Base-by-base conservation (phyloP, 768 basidiomycete species). In the Arthromyces matolae region DNA sequence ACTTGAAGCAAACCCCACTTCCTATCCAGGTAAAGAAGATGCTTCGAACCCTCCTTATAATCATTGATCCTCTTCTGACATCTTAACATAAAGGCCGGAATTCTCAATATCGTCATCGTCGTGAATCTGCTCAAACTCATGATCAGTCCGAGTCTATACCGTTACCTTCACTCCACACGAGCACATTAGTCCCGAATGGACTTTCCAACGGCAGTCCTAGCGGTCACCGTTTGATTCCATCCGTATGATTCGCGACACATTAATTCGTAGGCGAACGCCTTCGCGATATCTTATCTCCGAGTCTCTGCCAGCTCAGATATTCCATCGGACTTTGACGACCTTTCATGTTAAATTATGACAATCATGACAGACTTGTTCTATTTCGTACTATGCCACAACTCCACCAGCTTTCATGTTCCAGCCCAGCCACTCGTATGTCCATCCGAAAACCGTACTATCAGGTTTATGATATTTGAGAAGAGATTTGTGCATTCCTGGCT, bases 351-450 rank as follows among this genome's bases (percentile, higher is more conserved):
- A n/a, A n/a, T n/a, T n/a, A n/a, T n/a, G n/a, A n/a, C n/a, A n/a
- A n/a, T n/a, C n/a, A n/a, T n/a, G n/a, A n/a, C n/a, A n/a, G n/a
- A n/a, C n/a, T n/a, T n/a, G n/a, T n/a, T n/a, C 35, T 22, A 4
- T 9, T 23, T 8, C 9, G n/a, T n/a, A 18, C 45, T 25, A 50
- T 14, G 49, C 43, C 20, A 65, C 61, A 47, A 67, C 42, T 8
- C 69, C 71, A 2, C 67, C 71, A 23, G 54, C 55, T 2, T 45
- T 56, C 61, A 72, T 59, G 19, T 70, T 62, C 76, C 73, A 73
- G 5, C 73, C 73, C 33, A 75, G 54, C 40, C 69, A 64, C 43
- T 71, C 73, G 32, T 70, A 70, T 23, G 67, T 71, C 75, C 74
- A 77, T 5, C 73, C 75, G 39, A 69, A 64, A 4, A 71, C 65